Conservation (phyloP, 1,284 basidiomycete genomes). For the Coniferiporia weirii region DNA sequence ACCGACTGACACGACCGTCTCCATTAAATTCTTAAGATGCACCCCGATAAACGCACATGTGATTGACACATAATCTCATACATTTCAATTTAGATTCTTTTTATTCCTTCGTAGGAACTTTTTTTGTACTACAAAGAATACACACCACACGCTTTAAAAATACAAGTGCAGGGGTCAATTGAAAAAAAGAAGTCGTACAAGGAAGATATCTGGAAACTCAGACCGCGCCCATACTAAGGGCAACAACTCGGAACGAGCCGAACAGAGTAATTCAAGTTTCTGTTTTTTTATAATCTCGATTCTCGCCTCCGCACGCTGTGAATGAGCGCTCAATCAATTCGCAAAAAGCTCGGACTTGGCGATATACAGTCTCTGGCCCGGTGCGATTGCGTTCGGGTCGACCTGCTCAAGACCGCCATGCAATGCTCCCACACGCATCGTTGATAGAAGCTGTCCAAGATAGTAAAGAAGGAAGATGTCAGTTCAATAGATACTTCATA, state of each 20-base stretch:
- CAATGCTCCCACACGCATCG: slow-evolving; percentile 79
- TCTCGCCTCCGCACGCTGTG: too few relatives aligned
- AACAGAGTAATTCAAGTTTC: background rate
- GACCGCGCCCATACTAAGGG: background rate
- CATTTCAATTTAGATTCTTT: background rate
- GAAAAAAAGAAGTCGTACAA: background rate
- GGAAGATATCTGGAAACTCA: background rate
- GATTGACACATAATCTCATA: background rate
- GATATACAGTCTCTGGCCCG: slow-evolving; percentile 33
- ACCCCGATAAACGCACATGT: too few relatives aligned
- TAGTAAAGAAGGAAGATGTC: background rate
- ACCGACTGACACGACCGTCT: too few relatives aligned
- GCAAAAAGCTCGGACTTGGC: slow-evolving; percentile 5
- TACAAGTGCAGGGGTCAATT: background rate
- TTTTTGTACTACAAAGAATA: background rate
- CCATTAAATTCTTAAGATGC: too few relatives aligned
- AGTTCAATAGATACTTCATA: slow-evolving; percentile 4
- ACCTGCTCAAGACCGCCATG: slow-evolving; percentile 63
- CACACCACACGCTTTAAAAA: background rate
- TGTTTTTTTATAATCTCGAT: too few relatives aligned
- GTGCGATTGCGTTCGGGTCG: slow-evolving; percentile 30
- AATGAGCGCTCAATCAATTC: background rate
- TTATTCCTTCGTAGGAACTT: background rate
- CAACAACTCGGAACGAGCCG: background rate
- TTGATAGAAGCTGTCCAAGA: slow-evolving; percentile 55